Evolutionary conservation across 192 early-diverging fungal genomes (phyloP), one percentile per base, ranked within the genome.

Genomic region (Coemansia sp.): DNA sequence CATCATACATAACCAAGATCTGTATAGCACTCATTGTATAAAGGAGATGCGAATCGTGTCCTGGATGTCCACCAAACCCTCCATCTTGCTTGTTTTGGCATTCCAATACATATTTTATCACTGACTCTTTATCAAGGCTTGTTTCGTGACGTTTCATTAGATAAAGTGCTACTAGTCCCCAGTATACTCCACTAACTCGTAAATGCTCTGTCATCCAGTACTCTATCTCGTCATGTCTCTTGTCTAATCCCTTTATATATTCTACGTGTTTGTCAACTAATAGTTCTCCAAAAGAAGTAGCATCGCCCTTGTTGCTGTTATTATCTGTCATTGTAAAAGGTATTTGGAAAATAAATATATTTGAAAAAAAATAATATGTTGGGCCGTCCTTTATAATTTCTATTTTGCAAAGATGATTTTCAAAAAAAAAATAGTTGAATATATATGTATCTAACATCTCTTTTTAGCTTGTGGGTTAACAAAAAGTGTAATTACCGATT

Each of bases 171-270:
- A 91, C 93, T 0, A 93, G 58, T 0, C 93, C 94, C 95, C 95
- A 96, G 55, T 96, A 98, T 19, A 98, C 77, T 20, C 91, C 95
- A 54, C 87, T 94, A 14, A 98, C 59, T 1, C 92, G 86, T 9
- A 98, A 72, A 46, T 95, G 93, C 52, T 95, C 94, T 5, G 88
- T 85, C 41, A 90, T 67, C 93, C 92, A 94, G 69, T 96, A 98
- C 52, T 96, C 94, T 10, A 98, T 76, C 26, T 83, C 83, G 50
- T 93, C 87, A 35, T 89, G 86, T 60, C 84, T 80, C 85, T 91
- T 86, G 64, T 89, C 86, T 5, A 89, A 61, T 6, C 72, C 77
- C 45, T 87, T 73, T 32, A 89, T 83, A 52, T 85, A 89, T 69
- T 80, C 80, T 26, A 87, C 83, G 46, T 89, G 87, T 24, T 81